Base-by-base conservation (phyloP, 2,329 filamentous ascomycete genomes). In the Paradendryphiella salina region DNA sequence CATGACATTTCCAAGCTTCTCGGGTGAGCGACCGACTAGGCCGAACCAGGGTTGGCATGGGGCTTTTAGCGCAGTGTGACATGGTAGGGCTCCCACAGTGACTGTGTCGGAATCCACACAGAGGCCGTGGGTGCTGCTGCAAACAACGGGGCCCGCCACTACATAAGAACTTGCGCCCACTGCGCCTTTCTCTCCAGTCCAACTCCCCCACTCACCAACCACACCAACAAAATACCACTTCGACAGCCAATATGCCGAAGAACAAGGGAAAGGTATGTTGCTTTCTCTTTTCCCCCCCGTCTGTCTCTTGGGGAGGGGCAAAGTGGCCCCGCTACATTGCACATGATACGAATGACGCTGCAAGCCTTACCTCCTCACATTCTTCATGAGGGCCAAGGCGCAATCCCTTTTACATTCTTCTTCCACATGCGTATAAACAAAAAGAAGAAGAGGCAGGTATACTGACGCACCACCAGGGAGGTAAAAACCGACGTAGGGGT, bases 401-500 rank as follows among this genome's bases (percentile, higher is more conserved):
- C 28, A 5, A 13, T 1, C 1, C 4, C 3, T 17, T 3, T 14
- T 15, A 8, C 3, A 20, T 40, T 9, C 9, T 15, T 1, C 11
- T 13, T 13, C n/a, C 14, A 13, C 37, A 29, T 2, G 6, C 21
- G 8, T 9, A 26, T 7, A 23, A 26, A 26, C 5, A 10, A 26
- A 10, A 26, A 26, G 23, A 26, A 26, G 23, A 26, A 20, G 9
- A n/a, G 1, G 11, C 15, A 13, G 14, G n/a, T n/a, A 31, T 17
- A 18, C 23, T 31, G 7, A 5, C 21, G 29, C 35, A 43, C 23
- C 33, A 37, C n/a, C 48, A 94, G 90, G 93, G 93, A 77, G 93
- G 93, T 81, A 97, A 97, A 85, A 97, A 97, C 81, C 83, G 93
- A 79, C 88, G 93, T 85, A 86, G 94, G 80, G 93, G 93, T 80